Base-by-base conservation (phyloP, 2,329 filamentous ascomycete species). In the Hymenoscyphus fraxineus region DNA sequence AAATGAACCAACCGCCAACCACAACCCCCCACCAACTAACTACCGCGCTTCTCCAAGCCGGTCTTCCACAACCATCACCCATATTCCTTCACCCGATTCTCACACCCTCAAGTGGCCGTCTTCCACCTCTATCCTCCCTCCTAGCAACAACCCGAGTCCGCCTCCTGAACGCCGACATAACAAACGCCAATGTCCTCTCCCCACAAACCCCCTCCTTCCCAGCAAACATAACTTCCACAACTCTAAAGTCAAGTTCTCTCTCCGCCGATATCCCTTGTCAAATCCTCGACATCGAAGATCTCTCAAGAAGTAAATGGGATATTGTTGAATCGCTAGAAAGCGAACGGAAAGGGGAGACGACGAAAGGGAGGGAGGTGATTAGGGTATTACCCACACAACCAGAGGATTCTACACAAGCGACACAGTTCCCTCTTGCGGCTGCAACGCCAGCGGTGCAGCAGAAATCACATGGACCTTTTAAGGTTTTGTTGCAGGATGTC, bases 251-350 rank as follows among this genome's bases (percentile, higher is more conserved):
- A 65, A 77, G 79, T 3, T 78, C 77, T 0, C 79, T 98, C 0
- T 66, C 79, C 0, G 82, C 81, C 1, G 85, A 91, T 39, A 81
- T 94, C 0, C 81, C 89, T 2, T 88, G 95, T 0, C 95, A 98
- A 76, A 85, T 98, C 0, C 79, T 97, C 1, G 93, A 96, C 71
- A 82, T 98, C 7, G 89, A 96, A 73, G 93, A 98, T 73, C 83
- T 98, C 22, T 84, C 88, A 1, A 83, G 85, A 61, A 92, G 89
- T 71, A 84, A 90, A 60, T 96, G 93, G 92, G 89, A 92, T 68
- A 92, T 97, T 76, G 84, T 97, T 39, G 92, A 97, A 76, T 87
- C 88, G 40, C 85, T 95, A 6, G 91, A 94, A 76, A 84, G 87
- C 55, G 80, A 87, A 56, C 87, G 89, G 72, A 83, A 90, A 13